Evolutionary conservation across 2,329 filamentous ascomycete species (phyloP), one percentile per base, ranked within the genome.

Genomic region (Grosmannia huntii): DNA sequence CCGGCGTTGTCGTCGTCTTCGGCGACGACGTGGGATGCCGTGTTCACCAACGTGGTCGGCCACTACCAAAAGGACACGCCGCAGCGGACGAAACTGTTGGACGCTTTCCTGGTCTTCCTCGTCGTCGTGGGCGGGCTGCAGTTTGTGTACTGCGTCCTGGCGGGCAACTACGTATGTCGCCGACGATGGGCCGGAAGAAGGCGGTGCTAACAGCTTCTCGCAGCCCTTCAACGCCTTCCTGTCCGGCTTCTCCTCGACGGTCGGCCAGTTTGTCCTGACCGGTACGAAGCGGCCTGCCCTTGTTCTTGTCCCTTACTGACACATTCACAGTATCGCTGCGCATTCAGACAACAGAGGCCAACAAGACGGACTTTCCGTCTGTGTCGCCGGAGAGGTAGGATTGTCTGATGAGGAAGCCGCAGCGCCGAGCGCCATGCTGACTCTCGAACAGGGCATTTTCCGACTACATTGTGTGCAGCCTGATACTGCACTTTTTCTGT

Each of bases 181-280:
- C 16, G 19, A 14, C 38, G 12, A 41, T 14, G 38, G 38, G 38
- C 38, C 38, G 12, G 44, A 51, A 27, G n/a, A 28, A 41, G n/a
- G n/a, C 52, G n/a, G 31, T 9, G 53, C 36, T 54, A 25, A 53
- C 33, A 3, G 16, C 19, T 27, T 60, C 33, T 44, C 58, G 60
- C 68, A 97, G 92, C 94, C 94, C 11, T 99, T 99, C 80, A 99
- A 99, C 72, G 94, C 95, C 63, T 99, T 99, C 77, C 83, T 99
- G 36, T 89, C 91, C 36, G 95, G 94, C 53, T 99, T 99, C 77
- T 85, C 84, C 61, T 90, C 92, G 19, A 94, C 92, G 1, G 92
- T 99, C 62, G 94, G 94, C 62, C 94, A 99, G 71, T 99, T 99
- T 71, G 94, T 99, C 62, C 83, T 99, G 65, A 96, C 94, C 55